phyloP scores from a whole-genome alignment of 345 rosid genomes.

The Salix purpurea region DNA sequence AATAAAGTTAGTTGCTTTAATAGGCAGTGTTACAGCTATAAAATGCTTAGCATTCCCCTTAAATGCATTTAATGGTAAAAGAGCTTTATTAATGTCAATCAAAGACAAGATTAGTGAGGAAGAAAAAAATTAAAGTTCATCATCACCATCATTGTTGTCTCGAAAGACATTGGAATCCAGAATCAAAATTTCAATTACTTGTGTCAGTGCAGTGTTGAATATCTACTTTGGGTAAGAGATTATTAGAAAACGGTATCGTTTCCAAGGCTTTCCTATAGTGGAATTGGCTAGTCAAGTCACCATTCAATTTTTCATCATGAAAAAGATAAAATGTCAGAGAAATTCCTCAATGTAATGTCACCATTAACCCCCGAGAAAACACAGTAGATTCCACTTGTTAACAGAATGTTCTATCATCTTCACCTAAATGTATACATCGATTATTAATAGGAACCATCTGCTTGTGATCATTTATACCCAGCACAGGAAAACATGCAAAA shows the following conservation, averaged over 20 bases:
- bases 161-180: background rate
- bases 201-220: background rate
- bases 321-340: no score
- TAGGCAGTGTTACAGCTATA: background rate
- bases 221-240: background rate
- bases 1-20: constrained; percentile 9
- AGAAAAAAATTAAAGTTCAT: background rate
- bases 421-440: no score
- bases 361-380: no score
- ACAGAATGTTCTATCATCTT: no score
- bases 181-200: background rate
- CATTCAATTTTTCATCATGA: no score
- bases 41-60: background rate
- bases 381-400: no score
- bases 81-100: constrained; percentile 31
- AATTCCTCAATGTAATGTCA: no score
- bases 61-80: constrained; percentile 8
- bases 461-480: no score
- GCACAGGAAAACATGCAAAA: no score
- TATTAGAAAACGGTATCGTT: background rate
- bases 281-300: background rate
- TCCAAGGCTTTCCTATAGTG: background rate
- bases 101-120: constrained; percentile 14
- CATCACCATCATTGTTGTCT: background rate
- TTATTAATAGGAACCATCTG: no score